phyloP scores from a whole-genome alignment of 2,329 filamentous ascomycete species.

The Rhynchosporium graminicola region DNA sequence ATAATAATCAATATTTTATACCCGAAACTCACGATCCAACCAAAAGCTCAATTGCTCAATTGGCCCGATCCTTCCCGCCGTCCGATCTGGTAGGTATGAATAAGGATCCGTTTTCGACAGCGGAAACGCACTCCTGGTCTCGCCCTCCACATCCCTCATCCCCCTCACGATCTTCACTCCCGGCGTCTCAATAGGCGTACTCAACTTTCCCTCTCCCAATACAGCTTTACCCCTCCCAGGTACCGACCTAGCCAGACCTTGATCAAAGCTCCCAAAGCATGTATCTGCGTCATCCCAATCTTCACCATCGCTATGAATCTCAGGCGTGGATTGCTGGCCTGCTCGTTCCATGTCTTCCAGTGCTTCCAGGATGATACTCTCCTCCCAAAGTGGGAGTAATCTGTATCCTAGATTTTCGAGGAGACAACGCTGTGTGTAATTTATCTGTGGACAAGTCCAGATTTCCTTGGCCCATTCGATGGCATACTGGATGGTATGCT shows the following conservation, averaged over 20 bases:
- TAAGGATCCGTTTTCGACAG: not conserved
- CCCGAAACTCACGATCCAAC: constrained; percentile 21
- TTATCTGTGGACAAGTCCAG: constrained; percentile 64
- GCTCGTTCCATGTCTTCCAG: constrained; percentile 66
- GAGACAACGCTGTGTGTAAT: constrained; percentile 63
- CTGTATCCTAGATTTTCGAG: constrained; percentile 65
- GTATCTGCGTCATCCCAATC: constrained; percentile 26
- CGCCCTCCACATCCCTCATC: constrained; percentile 16
- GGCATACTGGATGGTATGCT: constrained; percentile 55
- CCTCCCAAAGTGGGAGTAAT: constrained; percentile 60
- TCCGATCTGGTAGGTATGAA: constrained; percentile 19
- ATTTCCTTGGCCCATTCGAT: constrained; percentile 53
- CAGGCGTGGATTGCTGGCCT: constrained; percentile 33
- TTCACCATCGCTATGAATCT: constrained; percentile 22
- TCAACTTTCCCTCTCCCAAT: constrained; percentile 19
- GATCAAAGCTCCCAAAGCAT: constrained; percentile 21
- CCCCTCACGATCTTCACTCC: constrained; percentile 24
- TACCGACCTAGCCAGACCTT: not conserved
- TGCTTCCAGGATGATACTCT: constrained; percentile 58
- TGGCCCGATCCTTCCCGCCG: constrained; percentile 8
- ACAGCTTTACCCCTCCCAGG: constrained; percentile 24
- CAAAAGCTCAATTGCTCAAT: constrained; percentile 25
- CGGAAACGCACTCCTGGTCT: constrained; percentile 26
- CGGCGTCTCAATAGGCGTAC: constrained; percentile 31
- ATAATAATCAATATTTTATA: not conserved